A percentile compares a stretch with the other conserved stretches of the same genome.
Evolutionary conservation across 1,284 basidiomycete genomes (phyloP).

Genomic region (Athelia sp.): DNA sequence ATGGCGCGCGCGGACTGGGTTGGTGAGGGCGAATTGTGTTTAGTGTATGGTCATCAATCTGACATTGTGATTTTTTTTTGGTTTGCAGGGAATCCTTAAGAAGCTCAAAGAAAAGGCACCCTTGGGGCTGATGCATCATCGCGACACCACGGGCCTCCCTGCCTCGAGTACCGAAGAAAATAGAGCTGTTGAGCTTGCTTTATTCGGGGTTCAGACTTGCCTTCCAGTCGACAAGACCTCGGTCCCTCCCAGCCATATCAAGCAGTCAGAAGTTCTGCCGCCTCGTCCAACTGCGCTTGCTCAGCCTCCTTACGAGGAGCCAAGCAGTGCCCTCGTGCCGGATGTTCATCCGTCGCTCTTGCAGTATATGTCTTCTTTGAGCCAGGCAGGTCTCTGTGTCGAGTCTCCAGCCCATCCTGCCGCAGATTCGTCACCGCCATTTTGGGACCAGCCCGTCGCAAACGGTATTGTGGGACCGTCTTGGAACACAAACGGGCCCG

Average conservation of each 20-base stretch:
- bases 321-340: neutral
- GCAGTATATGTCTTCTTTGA: conserved; percentile 37
- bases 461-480: neutral
- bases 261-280: too few relatives aligned
- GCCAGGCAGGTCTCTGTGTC: conserved; percentile 19
- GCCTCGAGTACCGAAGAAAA: conserved; percentile 31
- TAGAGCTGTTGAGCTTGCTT: conserved; percentile 56
- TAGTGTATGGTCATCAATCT: neutral
- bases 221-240: conserved; percentile 44
- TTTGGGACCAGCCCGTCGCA: neutral
- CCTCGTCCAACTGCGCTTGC: too few relatives aligned
- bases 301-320: neutral
- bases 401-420: conserved; percentile 7
- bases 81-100: conserved; percentile 40
- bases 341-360: conserved; percentile 51
- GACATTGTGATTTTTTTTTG: neutral
- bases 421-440: neutral
- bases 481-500: neutral
- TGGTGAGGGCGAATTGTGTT: conserved; percentile 39
- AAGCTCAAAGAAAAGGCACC: conserved; percentile 45
- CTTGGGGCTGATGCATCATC: conserved; percentile 39
- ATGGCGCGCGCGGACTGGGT: conserved; percentile 43
- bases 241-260: conserved; percentile 15
- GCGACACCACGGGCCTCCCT: conserved; percentile 28
- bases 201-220: conserved; percentile 60